phyloP scores from a whole-genome alignment of 73 alveolate species.

The Diophrys appendiculata region DNA sequence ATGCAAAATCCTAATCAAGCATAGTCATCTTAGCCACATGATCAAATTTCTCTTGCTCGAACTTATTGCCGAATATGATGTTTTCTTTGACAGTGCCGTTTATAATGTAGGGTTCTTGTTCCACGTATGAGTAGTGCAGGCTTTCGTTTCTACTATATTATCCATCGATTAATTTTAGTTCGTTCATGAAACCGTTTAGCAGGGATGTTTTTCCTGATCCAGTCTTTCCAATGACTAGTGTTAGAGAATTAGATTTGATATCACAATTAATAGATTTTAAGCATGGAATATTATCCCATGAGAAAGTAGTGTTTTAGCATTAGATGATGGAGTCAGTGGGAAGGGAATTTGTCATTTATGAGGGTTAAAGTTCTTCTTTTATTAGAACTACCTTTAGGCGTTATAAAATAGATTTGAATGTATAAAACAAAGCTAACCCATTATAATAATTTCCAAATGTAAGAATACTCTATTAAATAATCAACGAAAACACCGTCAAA shows the following conservation, averaged over 20 bases:
- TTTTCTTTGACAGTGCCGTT: conserved; percentile 65
- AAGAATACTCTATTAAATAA: conserved; percentile 38
- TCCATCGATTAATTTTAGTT: conserved; percentile 40
- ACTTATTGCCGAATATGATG: conserved; percentile 42
- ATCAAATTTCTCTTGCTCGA: conserved; percentile 25
- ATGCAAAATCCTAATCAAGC: conserved; percentile 32
- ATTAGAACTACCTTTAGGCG: too few species aligned
- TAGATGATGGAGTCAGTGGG: too few species aligned
- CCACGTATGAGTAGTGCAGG: conserved; percentile 62
- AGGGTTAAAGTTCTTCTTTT: too few species aligned
- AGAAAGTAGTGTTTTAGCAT: too few species aligned
- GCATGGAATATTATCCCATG: too few species aligned
- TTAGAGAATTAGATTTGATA: too few species aligned
- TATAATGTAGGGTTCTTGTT: conserved; percentile 63
- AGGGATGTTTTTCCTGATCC: conserved; percentile 93
- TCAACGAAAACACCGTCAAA: neutral
- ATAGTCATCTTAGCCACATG: conserved; percentile 17
- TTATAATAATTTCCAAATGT: too few species aligned
- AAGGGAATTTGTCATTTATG: too few species aligned
- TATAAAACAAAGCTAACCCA: too few species aligned
- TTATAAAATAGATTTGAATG: too few species aligned
- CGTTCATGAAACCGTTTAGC: conserved; percentile 65
- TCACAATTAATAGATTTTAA: too few species aligned
- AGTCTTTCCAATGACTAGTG: conserved; percentile 78
- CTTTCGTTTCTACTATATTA: conserved; percentile 34